Conservation (phyloP, 192 early-diverging fungal genomes). For the Coemansia sp. region DNA sequence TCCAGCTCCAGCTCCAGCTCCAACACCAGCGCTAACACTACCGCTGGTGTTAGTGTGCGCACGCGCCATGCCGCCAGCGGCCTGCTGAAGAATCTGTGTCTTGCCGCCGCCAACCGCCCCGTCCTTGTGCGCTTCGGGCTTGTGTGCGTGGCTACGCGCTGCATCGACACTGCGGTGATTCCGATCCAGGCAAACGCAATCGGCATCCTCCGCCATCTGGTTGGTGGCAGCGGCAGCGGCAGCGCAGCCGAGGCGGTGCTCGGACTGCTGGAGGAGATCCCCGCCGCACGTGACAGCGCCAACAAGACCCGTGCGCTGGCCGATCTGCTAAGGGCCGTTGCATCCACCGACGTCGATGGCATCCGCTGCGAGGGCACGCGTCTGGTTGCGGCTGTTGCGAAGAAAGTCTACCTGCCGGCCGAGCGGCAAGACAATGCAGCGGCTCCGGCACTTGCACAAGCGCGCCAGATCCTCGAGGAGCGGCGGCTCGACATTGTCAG, state of each 20-base stretch:
- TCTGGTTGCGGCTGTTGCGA: slow-evolving; percentile 30
- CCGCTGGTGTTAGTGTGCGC: slow-evolving; percentile 24
- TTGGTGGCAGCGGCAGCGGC: background rate
- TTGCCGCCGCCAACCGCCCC: slow-evolving; percentile 47
- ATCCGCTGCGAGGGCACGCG: slow-evolving; percentile 54
- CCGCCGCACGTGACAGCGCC: background rate
- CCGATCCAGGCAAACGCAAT: slow-evolving; percentile 51
- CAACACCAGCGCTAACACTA: too few species aligned
- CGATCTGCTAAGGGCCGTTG: slow-evolving; percentile 22
- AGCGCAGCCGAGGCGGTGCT: slow-evolving; percentile 4
- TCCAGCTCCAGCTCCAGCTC: background rate
- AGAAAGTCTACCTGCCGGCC: slow-evolving; percentile 20
- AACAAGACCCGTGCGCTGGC: slow-evolving; percentile 14
- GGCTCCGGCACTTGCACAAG: background rate
- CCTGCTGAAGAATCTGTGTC: slow-evolving; percentile 66
- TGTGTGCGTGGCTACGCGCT: slow-evolving; percentile 9
- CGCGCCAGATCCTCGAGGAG: slow-evolving; percentile 3
- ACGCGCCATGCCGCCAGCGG: slow-evolving; percentile 64
- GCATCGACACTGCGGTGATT: slow-evolving; percentile 40
- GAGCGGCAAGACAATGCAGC: background rate
- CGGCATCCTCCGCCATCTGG: slow-evolving; percentile 42
- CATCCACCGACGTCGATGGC: slow-evolving; percentile 38
- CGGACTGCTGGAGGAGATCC: slow-evolving; percentile 1
- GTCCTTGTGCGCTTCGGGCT: slow-evolving; percentile 25
- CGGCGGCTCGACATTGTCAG: slow-evolving; percentile 21